Conservation (phyloP, 139 green algal species). For the Yamagishiella unicocca region DNA sequence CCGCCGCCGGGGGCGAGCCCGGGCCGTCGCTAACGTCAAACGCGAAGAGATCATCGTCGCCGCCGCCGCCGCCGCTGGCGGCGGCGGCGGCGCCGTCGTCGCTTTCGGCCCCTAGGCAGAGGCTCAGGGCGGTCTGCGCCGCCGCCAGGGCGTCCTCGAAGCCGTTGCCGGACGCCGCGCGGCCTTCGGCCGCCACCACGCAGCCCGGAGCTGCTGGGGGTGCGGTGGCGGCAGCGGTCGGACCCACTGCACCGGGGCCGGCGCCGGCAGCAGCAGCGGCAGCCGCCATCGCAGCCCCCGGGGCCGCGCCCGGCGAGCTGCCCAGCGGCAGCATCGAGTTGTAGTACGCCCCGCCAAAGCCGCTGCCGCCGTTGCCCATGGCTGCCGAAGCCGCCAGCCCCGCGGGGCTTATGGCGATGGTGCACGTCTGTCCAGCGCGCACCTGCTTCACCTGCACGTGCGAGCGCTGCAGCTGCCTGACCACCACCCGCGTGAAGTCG, state of each 20-base stretch:
- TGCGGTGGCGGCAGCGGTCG: not conserved
- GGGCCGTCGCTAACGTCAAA: constrained; percentile 9
- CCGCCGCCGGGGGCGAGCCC: not conserved
- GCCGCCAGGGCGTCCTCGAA: constrained; percentile 31
- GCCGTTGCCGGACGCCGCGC: not conserved
- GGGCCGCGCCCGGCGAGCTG: not conserved
- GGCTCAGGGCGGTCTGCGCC: constrained; percentile 20
- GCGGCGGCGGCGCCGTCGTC: not conserved
- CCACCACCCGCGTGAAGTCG: constrained; percentile 68
- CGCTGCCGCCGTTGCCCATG: too few relatives aligned
- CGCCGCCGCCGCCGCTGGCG: not conserved
- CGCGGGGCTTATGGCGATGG: constrained; percentile 55
- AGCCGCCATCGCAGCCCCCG: not conserved
- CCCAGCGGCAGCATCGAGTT: constrained; percentile 29
- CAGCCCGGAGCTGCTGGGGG: not conserved
- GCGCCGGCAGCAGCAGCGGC: not conserved
- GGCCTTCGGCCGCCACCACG: not conserved
- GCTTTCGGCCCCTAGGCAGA: not conserved
- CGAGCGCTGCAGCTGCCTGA: constrained; percentile 80
- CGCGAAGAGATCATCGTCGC: constrained; percentile 23
- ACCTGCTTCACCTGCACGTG: constrained; percentile 77
- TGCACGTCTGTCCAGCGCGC: constrained; percentile 74
- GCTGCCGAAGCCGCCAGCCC: not conserved
- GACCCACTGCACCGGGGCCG: not conserved
- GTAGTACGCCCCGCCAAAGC: not conserved